Evolutionary conservation across 1,284 basidiomycete genomes (phyloP), one percentile per base, ranked within the genome.

Genomic region (Boletus smithii): DNA sequence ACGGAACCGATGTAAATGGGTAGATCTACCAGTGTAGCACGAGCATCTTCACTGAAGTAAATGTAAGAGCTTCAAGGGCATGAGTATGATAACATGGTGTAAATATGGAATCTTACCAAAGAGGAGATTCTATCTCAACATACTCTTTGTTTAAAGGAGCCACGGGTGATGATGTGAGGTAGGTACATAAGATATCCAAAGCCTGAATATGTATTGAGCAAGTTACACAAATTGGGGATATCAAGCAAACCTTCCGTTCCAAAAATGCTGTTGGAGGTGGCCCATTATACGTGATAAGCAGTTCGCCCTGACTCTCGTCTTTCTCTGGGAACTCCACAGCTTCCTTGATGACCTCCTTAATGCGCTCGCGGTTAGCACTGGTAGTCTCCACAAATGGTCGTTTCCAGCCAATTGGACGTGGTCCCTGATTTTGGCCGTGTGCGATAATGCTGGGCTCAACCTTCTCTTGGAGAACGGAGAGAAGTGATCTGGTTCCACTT

Each of bases 241-340:
- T 45, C 54, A 60, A 52, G 9, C 70, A 50, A 27, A 84, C 89
- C 72, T 89, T 87, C 54, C 84, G 79, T 56, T 87, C 82, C 46
- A 94, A 65, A 64, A 87, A 91, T 51, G 87, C 80, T 47, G 79
- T 81, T 13, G 83, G 81, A 38, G 82, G 65, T 27, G 89, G 90
- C 2, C 95, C 95, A 51, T 90, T 74, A 73, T 86, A 97, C 17
- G 75, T 80, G 48, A 97, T 76, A 37, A 81, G 73, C 7, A 98
- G 65, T 71, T 98, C 94, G 33, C 97, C 95, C 54, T 92, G 77
- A 71, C 88, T 93, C 73, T 99, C 97, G 65, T 99, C 95, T 68
- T 92, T 85, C 69, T 98, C 97, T n/a, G 97, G 97, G 62, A 99
- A 99, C 58, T 95, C 89, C 26, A 98, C 82, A 0, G 77, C 74